Conservation (phyloP, 345 rosid genomes). For the Sonneratia alba region DNA sequence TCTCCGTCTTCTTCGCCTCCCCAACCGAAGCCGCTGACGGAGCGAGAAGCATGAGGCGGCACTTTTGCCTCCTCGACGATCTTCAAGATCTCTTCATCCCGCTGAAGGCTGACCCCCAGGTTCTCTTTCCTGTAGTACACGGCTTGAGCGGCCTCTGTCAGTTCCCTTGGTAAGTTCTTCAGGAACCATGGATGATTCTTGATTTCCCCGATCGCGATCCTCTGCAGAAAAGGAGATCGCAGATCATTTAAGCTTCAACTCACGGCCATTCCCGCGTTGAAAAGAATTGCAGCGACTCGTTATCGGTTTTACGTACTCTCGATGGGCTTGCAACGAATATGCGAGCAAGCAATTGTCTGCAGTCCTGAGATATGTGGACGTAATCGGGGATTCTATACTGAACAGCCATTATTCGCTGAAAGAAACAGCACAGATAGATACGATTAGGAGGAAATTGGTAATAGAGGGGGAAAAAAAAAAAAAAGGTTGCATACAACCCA, state of each 20-base stretch:
- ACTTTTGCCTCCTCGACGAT: constrained; percentile 33
- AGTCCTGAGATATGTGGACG: constrained; percentile 20
- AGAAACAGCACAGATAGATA: neutral
- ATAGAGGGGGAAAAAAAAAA: neutral
- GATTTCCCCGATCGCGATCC: constrained; percentile 17
- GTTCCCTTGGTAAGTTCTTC: constrained; percentile 18
- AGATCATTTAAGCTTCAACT: neutral
- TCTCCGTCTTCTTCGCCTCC: constrained; percentile 18
- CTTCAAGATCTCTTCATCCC: constrained; percentile 27
- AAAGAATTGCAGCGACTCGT: neutral
- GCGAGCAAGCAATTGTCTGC: constrained; percentile 18
- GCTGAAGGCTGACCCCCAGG: constrained; percentile 18
- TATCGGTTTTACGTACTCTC: constrained; percentile 12
- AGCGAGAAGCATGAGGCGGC: constrained; percentile 15
- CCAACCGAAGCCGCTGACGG: constrained; percentile 19
- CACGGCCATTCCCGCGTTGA: neutral
- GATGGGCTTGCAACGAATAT: constrained; percentile 18
- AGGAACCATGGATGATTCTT: constrained; percentile 22
- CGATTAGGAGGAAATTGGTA: neutral
- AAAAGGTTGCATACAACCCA: neutral
- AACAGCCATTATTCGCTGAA: constrained; percentile 21
- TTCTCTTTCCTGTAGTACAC: constrained; percentile 15
- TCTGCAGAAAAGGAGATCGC: constrained; percentile 9
- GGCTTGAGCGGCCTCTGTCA: constrained; percentile 20
- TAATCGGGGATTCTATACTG: constrained; percentile 17